Evolutionary conservation across 2,329 filamentous ascomycete genomes (phyloP).

Genomic region (Ophiocordyceps camponoti-floridani): DNA sequence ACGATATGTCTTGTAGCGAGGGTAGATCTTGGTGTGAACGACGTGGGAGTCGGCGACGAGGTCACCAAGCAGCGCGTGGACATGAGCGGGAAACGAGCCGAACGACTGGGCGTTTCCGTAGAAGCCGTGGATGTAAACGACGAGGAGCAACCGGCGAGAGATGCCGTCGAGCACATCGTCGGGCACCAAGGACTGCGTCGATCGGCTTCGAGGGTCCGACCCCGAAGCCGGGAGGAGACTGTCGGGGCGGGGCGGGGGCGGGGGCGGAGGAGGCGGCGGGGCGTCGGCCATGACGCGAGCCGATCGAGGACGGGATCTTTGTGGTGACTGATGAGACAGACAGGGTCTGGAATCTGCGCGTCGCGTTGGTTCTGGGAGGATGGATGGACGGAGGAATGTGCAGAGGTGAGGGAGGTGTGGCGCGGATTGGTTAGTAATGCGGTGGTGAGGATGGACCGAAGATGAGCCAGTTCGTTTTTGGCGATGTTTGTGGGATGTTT

Average conservation of each 20-base stretch:
- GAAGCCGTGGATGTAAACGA: constrained; percentile 82
- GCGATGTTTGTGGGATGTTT: too few relatives aligned
- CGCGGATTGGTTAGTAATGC: neutral
- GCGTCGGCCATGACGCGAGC: neutral
- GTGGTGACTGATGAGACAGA: neutral
- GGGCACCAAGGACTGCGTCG: constrained; percentile 24
- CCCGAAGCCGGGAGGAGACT: constrained; percentile 4
- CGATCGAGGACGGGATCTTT: too few relatives aligned
- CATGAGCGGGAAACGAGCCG: constrained; percentile 69
- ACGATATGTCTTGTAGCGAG: constrained; percentile 59
- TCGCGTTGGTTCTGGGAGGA: neutral
- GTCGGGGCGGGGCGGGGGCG: neutral
- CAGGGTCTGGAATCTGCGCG: neutral
- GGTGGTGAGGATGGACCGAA: neutral
- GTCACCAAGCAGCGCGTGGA: constrained; percentile 55
- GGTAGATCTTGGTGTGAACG: constrained; percentile 76
- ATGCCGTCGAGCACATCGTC: constrained; percentile 4
- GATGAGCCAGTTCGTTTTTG: neutral
- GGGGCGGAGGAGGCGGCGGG: neutral
- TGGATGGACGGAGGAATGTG: neutral
- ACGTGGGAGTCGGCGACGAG: constrained; percentile 55
- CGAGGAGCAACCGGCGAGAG: constrained; percentile 40
- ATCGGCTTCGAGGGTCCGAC: constrained; percentile 29
- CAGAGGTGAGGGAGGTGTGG: neutral
- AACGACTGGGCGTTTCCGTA: constrained; percentile 81